Conservation (phyloP, 331 rosid genomes). For the Arachis monticola region DNA sequence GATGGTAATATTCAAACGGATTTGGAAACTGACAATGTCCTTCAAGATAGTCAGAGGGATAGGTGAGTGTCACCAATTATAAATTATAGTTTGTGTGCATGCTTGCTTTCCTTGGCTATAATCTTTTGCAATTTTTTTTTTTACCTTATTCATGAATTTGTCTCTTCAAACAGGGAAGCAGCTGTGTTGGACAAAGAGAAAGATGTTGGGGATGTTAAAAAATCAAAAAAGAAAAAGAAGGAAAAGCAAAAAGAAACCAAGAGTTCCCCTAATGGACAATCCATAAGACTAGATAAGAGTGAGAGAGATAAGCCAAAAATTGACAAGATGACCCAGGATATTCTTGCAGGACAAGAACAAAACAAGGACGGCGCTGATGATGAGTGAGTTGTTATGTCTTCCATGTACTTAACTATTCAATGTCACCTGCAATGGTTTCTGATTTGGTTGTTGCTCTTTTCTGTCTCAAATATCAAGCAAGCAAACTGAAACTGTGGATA, state of each 20-base stretch:
- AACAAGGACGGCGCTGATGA: constrained; percentile 37
- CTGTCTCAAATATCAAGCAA: constrained; percentile 36
- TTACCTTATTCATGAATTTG: constrained; percentile 18
- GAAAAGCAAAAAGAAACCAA: constrained; percentile 45
- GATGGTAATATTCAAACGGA: constrained; percentile 32
- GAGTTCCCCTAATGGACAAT: constrained; percentile 29
- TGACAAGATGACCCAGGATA: constrained; percentile 38
- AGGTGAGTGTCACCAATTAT: constrained; percentile 49
- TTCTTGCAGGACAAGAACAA: constrained; percentile 42
- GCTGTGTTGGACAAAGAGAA: constrained; percentile 33
- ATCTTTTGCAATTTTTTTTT: background rate
- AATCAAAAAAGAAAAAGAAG: constrained; percentile 44
- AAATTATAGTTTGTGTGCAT: constrained; percentile 20
- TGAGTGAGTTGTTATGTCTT: constrained; percentile 50
- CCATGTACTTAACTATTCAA: constrained; percentile 9
- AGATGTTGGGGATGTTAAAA: constrained; percentile 42
- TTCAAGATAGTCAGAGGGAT: constrained; percentile 46
- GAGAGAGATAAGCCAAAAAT: constrained; percentile 41
- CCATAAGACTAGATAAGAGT: constrained; percentile 29
- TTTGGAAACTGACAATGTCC: constrained; percentile 35
- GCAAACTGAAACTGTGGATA: constrained; percentile 41
- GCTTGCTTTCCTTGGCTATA: background rate
- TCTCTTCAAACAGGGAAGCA: constrained; percentile 51
- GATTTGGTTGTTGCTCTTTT: constrained; percentile 35
- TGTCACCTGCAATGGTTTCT: constrained; percentile 15